Percentiles rank a stretch among this genome's conserved stretches.
phyloP scores from a whole-genome alignment of 768 basidiomycete species.

The Mycena albidolilacea region DNA sequence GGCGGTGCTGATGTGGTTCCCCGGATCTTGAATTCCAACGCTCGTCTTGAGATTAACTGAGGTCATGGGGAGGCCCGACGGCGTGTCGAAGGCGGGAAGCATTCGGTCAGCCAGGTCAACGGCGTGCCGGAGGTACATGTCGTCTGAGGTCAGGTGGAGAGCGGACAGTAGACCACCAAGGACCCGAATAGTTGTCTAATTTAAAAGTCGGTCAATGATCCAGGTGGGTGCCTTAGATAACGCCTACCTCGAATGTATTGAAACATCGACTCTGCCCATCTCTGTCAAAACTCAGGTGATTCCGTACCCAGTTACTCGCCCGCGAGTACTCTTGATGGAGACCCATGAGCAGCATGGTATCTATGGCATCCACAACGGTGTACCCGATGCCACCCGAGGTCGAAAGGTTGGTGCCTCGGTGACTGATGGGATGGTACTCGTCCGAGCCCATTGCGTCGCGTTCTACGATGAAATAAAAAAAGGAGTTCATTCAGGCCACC shows the following conservation, averaged over 20 bases:
- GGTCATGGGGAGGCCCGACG: conserved; percentile 75
- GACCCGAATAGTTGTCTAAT: conserved; percentile 81
- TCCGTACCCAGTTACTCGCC: conserved; percentile 73
- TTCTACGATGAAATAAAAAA: conserved; percentile 54
- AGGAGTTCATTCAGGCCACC: not conserved
- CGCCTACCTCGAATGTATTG: conserved; percentile 82
- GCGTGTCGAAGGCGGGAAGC: conserved; percentile 75
- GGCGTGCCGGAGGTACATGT: conserved; percentile 72
- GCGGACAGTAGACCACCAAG: conserved; percentile 82
- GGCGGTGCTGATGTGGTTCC: conserved; percentile 69
- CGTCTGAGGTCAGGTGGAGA: conserved; percentile 72
- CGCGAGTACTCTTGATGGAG: conserved; percentile 74
- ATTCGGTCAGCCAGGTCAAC: conserved; percentile 78
- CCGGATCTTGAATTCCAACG: conserved; percentile 63
- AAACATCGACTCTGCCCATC: conserved; percentile 62
- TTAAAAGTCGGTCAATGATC: not conserved
- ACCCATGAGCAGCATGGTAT: conserved; percentile 79
- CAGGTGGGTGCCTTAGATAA: not conserved
- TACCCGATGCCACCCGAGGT: conserved; percentile 75
- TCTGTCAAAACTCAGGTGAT: conserved; percentile 69
- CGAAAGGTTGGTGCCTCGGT: conserved; percentile 73
- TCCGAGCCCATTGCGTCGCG: conserved; percentile 82
- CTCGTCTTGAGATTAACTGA: conserved; percentile 69
- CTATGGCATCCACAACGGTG: conserved; percentile 79
- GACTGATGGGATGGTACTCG: conserved; percentile 80